Percentiles rank a stretch among this genome's conserved stretches.
Evolutionary conservation across 495 filamentous ascomycete species (phyloP).

Genomic region (Glarea lozoyensis): DNA sequence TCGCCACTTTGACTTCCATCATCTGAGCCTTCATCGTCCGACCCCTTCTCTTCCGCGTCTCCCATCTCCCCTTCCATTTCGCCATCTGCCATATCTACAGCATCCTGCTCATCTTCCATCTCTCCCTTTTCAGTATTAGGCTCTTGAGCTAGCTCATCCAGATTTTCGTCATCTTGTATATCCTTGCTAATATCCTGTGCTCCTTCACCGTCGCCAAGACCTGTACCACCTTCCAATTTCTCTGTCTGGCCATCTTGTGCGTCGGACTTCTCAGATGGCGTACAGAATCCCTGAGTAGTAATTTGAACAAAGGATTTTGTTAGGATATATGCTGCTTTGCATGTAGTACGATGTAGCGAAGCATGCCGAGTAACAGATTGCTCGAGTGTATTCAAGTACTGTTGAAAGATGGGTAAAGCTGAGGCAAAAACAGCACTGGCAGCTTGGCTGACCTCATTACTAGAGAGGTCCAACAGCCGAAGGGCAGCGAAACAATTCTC

Average conservation of each 20-base stretch:
- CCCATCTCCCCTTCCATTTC: slow-evolving; percentile 76
- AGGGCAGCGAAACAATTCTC: slow-evolving; percentile 40
- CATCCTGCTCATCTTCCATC: slow-evolving; percentile 63
- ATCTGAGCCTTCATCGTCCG: slow-evolving; percentile 37
- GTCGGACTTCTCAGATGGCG: slow-evolving; percentile 66
- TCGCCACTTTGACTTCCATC: slow-evolving; percentile 39
- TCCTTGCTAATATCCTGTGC: slow-evolving; percentile 97
- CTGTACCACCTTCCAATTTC: slow-evolving; percentile 84
- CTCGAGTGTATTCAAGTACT: slow-evolving; percentile 56
- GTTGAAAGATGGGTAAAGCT: slow-evolving; percentile 62
- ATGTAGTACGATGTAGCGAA: slow-evolving; percentile 55
- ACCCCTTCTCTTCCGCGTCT: slow-evolving; percentile 49
- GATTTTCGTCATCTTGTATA: slow-evolving; percentile 83
- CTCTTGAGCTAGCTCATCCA: slow-evolving; percentile 85
- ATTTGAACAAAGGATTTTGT: slow-evolving; percentile 67
- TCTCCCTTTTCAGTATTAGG: slow-evolving; percentile 55
- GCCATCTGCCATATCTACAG: slow-evolving; percentile 90
- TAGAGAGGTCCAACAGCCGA: slow-evolving; percentile 35
- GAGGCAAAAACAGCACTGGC: slow-evolving; percentile 55
- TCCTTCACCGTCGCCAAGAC: slow-evolving; percentile 91
- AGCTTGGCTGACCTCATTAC: slow-evolving; percentile 30
- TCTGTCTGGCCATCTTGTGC: slow-evolving; percentile 56
- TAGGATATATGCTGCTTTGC: slow-evolving; percentile 65
- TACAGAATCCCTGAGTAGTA: slow-evolving; percentile 81
- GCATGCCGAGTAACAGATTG: slow-evolving; percentile 42